Evolutionary conservation across 768 basidiomycete species (phyloP), one percentile per base, ranked within the genome.

Genomic region (Calocybe indica): DNA sequence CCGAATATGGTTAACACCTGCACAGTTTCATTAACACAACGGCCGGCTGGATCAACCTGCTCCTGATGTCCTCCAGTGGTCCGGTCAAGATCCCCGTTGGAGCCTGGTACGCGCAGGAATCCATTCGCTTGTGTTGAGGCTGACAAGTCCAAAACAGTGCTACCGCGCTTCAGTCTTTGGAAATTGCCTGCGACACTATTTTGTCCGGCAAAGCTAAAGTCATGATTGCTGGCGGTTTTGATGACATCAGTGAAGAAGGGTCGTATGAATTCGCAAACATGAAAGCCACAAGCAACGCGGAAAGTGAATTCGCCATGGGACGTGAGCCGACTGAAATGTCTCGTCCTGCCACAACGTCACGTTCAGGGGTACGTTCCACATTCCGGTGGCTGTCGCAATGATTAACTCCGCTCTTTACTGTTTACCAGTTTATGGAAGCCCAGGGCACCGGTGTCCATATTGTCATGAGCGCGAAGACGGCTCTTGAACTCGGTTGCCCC

Each of bases 261-360:
- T 97, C 95, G 6, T 97, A 85, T 65, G 95, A 99, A 66, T 99
- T 99, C 67, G 96, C 93, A 43, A 97, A 98, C 74, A 99, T 99
- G 96, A 96, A 97, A 69, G 96, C 96, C 1, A 99, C 96, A 5
- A 92, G 88, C 69, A 97, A 95, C 60, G 86, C 94, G 1, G 91
- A 93, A 66, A 91, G 91, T 30, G 96, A 99, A 66, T 90, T 97
- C 60, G 95, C 94, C 3, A 96, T 96, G 88, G 96, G 96, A 52
- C 93, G 96, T 56, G 96, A 99, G 67, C 94, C 96, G 5, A 92
- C 90, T 35, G 96, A 99, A 67, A 94, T 98, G 88, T 99, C 96
- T 40, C 87, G 96, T 49, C 96, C 96, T 11, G 88, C 95, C 7
- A 97, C 95, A 1, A 89, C 87, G 7, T 98, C 95, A 54, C 91